Percentiles rank a stretch among this genome's conserved stretches.
Evolutionary conservation across 495 filamentous ascomycete genomes (phyloP).

Genomic region (Xylaria palmicola): DNA sequence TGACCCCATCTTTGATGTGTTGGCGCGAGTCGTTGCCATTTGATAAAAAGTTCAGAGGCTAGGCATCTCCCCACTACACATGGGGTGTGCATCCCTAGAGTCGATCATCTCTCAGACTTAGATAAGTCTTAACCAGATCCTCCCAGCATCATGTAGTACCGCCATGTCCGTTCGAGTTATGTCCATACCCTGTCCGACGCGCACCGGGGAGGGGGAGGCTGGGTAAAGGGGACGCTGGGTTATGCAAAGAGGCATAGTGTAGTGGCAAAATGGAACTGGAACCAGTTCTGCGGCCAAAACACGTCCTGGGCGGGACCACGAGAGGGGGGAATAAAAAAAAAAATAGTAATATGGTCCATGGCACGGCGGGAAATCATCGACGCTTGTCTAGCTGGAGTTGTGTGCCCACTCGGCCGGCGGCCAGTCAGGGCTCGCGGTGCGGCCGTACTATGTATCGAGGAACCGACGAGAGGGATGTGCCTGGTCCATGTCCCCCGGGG

Average conservation of each 20-base stretch:
- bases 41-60: conserved; percentile 59
- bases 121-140: conserved; percentile 40
- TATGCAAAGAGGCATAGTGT: conserved; percentile 38
- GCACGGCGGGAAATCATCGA: conserved; percentile 8
- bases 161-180: conserved; percentile 32
- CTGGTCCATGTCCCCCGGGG: conserved; percentile 37
- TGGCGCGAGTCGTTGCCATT: conserved; percentile 89
- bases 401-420: conserved; percentile 25
- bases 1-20: conserved; percentile 78
- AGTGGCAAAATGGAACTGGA: conserved; percentile 48
- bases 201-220: conserved; percentile 21
- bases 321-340: conserved; percentile 18
- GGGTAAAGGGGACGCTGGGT: conserved; percentile 40
- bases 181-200: conserved; percentile 36
- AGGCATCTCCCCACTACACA: conserved; percentile 59
- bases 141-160: conserved; percentile 43
- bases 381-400: conserved; percentile 15
- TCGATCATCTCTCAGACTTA: conserved; percentile 40
- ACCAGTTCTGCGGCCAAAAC: conserved; percentile 43
- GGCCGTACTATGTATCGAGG: conserved; percentile 12
- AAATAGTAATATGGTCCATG: conserved; percentile 10
- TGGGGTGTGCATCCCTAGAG: conserved; percentile 46
- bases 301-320: conserved; percentile 33
- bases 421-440: conserved; percentile 34
- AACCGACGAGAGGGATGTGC: conserved; percentile 36